Evolutionary conservation across 2,329 filamentous ascomycete species (phyloP).

Genomic region (Botrytis deweyae): DNA sequence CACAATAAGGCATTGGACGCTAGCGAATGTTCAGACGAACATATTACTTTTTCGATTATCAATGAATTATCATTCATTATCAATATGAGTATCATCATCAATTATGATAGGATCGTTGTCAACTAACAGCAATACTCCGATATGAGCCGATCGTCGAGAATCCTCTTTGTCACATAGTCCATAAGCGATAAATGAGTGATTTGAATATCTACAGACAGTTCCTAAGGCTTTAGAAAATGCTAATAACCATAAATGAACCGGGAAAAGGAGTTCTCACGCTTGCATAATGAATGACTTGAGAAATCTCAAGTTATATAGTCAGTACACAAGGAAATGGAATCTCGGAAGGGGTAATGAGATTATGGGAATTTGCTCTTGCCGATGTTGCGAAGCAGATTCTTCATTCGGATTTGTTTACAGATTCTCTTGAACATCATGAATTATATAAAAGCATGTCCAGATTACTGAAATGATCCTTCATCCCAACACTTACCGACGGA

Average conservation of each 20-base stretch:
- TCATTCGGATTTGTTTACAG: accelerated
- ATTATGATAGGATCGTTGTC: accelerated
- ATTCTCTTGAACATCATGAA: background rate
- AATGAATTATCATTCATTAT: background rate
- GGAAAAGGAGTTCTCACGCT: background rate
- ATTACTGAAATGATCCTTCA: background rate
- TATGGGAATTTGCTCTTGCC: background rate
- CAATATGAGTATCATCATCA: background rate
- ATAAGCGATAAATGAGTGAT: background rate
- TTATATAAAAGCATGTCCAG: background rate
- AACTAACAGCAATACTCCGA: background rate
- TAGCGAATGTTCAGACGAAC: background rate
- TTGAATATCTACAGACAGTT: background rate
- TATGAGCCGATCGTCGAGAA: background rate
- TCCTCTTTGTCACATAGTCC: background rate
- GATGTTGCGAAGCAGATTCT: background rate
- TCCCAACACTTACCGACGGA: background rate
- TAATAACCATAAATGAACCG: background rate
- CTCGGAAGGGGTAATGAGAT: background rate
- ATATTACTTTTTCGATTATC: background rate
- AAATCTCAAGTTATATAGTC: background rate
- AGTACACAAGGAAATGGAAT: background rate
- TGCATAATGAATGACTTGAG: background rate
- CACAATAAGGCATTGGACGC: background rate
- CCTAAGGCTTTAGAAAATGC: background rate